Conservation (phyloP, 441 rosid genomes). For the Jatropha podagrica region DNA sequence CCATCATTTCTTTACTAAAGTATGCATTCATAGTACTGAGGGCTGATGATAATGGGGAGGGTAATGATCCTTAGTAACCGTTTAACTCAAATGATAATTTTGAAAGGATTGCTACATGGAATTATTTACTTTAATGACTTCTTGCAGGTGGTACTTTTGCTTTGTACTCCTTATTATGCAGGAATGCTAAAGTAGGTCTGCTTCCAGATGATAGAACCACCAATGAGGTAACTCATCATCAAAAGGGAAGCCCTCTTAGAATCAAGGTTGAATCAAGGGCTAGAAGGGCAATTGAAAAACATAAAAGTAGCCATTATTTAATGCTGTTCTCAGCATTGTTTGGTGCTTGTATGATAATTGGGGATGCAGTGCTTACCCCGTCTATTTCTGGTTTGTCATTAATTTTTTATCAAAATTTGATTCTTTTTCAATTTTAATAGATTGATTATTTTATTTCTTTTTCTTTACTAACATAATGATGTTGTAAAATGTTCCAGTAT, state of each 20-base stretch:
- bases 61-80: slow-evolving; percentile 26
- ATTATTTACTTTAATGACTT: slow-evolving; percentile 15
- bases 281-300: slow-evolving; percentile 41
- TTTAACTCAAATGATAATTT: not conserved
- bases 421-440: not conserved
- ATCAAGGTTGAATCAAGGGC: slow-evolving; percentile 43
- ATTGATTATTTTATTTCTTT: not conserved
- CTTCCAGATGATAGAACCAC: slow-evolving; percentile 43
- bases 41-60: slow-evolving; percentile 65
- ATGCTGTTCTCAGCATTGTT: slow-evolving; percentile 51
- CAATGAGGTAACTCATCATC: slow-evolving; percentile 29
- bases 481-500: slow-evolving; percentile 34
- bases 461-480: slow-evolving; percentile 4
- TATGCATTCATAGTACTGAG: slow-evolving; percentile 53
- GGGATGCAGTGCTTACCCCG: slow-evolving; percentile 59
- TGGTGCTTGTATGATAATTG: slow-evolving; percentile 65
- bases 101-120: not conserved
- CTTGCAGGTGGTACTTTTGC: slow-evolving; percentile 66
- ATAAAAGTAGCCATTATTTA: slow-evolving; percentile 45
- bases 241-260: slow-evolving; percentile 30
- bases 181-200: slow-evolving; percentile 59
- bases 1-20: slow-evolving; percentile 49
- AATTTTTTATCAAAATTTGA: not conserved
- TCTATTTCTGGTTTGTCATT: slow-evolving; percentile 56
- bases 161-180: slow-evolving; percentile 59